Evolutionary conservation across 495 filamentous ascomycete species (phyloP), one percentile per base, ranked within the genome.

Genomic region (Trypethelium eluteriae): DNA sequence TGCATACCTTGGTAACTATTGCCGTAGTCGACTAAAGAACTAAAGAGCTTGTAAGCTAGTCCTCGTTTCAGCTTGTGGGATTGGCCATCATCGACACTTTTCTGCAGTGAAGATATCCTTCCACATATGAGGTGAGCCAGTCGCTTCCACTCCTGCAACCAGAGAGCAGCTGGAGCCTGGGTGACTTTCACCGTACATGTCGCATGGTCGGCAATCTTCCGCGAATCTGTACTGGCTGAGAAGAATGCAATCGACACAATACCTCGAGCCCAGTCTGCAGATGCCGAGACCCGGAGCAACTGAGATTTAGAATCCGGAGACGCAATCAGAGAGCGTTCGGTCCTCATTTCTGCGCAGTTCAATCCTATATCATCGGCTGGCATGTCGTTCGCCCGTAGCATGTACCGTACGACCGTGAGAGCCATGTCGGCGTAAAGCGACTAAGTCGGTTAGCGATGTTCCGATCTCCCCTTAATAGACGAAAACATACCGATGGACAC

Each of bases 41-140:
- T 74, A 69, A 93, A 88, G 12, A 92, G 78, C 72, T 89, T 89
- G 78, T 94, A 94, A 1, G 87, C 86, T 77, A 92, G 83, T n/a
- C 85, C 84, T 2, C 85, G 82, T 64, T 85, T 84, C 71, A 90
- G 61, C 59, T 71, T 72, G 62, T 75, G 56, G 50, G 67, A 63
- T 39, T 74, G 56, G 39, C 75, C 74, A 36, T 67, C 39, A 7
- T 74, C 64, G 46, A 75, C 74, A 18, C 73, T 67, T 1, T 70
- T 46, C 39, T 79, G 73, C 10, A 85, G 75, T 62, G 76, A 70
- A 36, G 81, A 74, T 57, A 85, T 80, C 56, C 80, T 49, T 35
- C 46, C 41, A 66, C 74, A 75, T 68, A 84, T 80, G 6, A 83
- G 70, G 65, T 82, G 81, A 6, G 78, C 68, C 63, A 73, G 74